Base-by-base conservation (phyloP, 2,329 filamentous ascomycete species). In the Ophiostoma sp. region DNA sequence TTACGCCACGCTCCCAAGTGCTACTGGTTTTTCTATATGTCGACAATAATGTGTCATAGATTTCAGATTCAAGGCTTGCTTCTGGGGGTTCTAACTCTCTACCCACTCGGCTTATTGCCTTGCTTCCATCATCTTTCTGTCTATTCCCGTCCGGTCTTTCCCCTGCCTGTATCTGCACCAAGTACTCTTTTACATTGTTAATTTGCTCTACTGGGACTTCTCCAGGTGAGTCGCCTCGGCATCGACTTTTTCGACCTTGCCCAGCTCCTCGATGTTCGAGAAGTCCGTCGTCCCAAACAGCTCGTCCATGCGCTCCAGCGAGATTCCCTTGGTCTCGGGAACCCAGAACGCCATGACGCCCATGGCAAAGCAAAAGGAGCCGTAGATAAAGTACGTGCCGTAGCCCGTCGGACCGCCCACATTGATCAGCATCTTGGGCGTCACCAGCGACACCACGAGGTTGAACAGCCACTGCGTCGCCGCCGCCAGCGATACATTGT, bases 391-490 rank as follows among this genome's bases (percentile, higher is more conserved):
- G 77, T 87, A 89, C 0, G 85, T 83, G 39, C 83, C 83, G 62
- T 75, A 77, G 0, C 76, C 75, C 7, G 72, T 73, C 10, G 68
- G 36, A 8, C 75, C 74, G 15, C 73, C 73, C 17, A 70, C 73
- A 0, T 72, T 73, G 79, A 83, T 81, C 72, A 90, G 80, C 87
- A 89, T 89, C 48, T 83, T 83, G 0, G 86, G 86, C 0, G 86
- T 86, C 31, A 85, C 85, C 33, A 86, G 79, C 6, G 87, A 86
- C 23, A 90, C 85, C 1, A 87, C 86, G 54, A 89, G 84, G 74
- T 89, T 89, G 77, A 89, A 89, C 0, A 89, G 76, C 86, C 86
- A 88, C 74, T 89, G 86, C 0, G 84, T 87, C 1, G 86, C 85
- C 0, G 87, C 86, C 0, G 85, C 87, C 64, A 89, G 81, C 1